phyloP scores from a whole-genome alignment of 495 filamentous ascomycete genomes.

The Echria macrotheca region DNA sequence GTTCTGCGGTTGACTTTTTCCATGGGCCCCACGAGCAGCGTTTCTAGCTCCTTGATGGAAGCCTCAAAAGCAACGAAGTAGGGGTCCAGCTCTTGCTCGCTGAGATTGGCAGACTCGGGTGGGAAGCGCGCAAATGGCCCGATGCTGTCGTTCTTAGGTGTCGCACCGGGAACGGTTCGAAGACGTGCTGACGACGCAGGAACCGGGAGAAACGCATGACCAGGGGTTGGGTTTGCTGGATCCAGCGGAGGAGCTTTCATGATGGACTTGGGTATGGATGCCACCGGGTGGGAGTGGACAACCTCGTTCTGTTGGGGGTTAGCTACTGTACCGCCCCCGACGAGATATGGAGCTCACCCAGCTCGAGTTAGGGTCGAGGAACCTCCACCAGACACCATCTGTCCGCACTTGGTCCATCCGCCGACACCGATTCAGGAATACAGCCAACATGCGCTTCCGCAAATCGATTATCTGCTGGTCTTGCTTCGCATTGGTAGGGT shows the following conservation, averaged over 20 bases:
- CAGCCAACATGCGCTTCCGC: constrained; percentile 89
- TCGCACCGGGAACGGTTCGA: constrained; percentile 50
- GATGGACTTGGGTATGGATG: constrained; percentile 86
- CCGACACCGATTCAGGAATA: constrained; percentile 89
- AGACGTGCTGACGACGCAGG: constrained; percentile 82
- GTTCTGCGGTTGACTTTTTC: constrained; percentile 93
- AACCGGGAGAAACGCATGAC: constrained; percentile 80
- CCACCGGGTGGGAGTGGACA: constrained; percentile 78
- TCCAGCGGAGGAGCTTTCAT: constrained; percentile 91
- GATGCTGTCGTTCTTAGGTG: constrained; percentile 31
- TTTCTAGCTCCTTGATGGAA: constrained; percentile 80
- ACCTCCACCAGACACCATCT: constrained; percentile 95
- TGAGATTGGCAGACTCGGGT: constrained; percentile 64
- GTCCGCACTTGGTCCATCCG: constrained; percentile 89
- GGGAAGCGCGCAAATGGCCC: constrained; percentile 76
- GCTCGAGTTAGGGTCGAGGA: constrained; percentile 95
- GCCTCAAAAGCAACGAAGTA: constrained; percentile 91
- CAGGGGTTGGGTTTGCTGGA: constrained; percentile 83
- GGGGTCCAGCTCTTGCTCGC: constrained; percentile 86
- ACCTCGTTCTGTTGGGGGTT: constrained; percentile 73
- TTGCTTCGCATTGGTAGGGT: constrained; percentile 95
- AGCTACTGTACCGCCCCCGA: constrained; percentile 20
- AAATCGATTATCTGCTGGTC: constrained; percentile 94
- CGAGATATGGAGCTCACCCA: constrained; percentile 83
- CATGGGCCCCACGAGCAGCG: constrained; percentile 81